phyloP scores from a whole-genome alignment of 805 yeast genomes.

The Candida tallmaniae region DNA sequence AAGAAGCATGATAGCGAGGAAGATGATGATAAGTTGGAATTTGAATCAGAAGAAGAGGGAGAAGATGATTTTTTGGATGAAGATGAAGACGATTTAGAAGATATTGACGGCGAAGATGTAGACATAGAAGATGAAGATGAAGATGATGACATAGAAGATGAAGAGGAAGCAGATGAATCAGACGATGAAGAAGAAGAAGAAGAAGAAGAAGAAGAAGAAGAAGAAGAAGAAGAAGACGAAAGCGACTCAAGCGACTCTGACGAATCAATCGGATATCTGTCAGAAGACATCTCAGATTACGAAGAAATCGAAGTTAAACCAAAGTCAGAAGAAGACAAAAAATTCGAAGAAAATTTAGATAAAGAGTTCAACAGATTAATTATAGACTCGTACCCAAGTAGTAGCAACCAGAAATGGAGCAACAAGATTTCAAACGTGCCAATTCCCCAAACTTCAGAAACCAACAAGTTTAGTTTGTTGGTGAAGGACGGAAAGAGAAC shows the following conservation, averaged over 20 bases:
- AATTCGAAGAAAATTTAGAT: constrained; percentile 50
- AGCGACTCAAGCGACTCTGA: constrained; percentile 19
- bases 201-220: constrained; percentile 12
- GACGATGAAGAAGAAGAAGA: constrained; percentile 15
- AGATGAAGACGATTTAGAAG: constrained; percentile 12
- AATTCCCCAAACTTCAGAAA: neutral
- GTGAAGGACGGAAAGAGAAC: constrained; percentile 6
- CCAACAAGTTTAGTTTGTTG: constrained; percentile 7
- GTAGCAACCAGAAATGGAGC: neutral
- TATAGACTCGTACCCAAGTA: constrained; percentile 42
- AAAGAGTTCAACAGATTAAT: constrained; percentile 51
- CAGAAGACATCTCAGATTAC: constrained; percentile 12
- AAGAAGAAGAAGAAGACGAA: constrained; percentile 20
- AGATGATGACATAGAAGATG: constrained; percentile 12
- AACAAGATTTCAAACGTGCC: neutral
- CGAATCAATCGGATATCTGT: constrained; percentile 9
- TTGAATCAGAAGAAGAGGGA: constrained; percentile 23
- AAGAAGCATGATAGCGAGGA: constrained; percentile 14
- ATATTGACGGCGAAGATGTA: constrained; percentile 13
- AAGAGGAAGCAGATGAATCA: constrained; percentile 13
- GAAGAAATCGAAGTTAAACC: constrained; percentile 11
- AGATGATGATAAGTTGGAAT: no score
- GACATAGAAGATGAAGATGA: constrained; percentile 14
- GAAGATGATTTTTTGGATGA: constrained; percentile 12
- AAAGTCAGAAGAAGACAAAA: constrained; percentile 30